Percentiles rank a stretch among this genome's conserved stretches.
These are phyloP conservation scores for Geranium rotundifolium DNA, from an alignment of 345 rosid species.

Conservation along the genomic window DNA sequence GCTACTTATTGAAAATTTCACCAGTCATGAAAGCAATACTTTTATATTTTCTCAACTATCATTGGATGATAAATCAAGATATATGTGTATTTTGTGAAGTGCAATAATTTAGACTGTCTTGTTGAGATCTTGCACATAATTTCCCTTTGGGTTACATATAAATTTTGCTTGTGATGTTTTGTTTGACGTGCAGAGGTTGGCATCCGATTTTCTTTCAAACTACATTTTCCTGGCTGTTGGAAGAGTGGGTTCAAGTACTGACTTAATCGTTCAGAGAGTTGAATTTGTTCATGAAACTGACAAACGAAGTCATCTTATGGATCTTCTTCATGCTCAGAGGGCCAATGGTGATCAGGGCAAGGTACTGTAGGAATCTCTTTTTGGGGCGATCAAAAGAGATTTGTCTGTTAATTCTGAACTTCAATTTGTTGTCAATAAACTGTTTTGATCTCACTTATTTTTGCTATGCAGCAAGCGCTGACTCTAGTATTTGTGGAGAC, in stretches of 20 bases:
- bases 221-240: conserved; percentile 96
- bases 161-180: conserved; percentile 2
- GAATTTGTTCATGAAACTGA: conserved; percentile 88
- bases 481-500: conserved; percentile 99
- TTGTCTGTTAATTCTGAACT: no score
- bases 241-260: conserved; percentile 97
- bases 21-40: no score
- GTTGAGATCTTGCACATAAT: conserved; percentile 5
- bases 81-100: background rate
- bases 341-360: conserved; percentile 61
- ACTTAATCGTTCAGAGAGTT: conserved; percentile 92
- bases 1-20: no score
- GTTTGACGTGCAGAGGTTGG: conserved; percentile 65
- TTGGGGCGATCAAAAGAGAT: background rate
- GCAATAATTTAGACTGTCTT: no score
- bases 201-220: conserved; percentile 71
- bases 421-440: background rate
- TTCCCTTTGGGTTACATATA: background rate
- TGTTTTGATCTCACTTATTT: conserved; percentile 1
- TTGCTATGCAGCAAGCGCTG: conserved; percentile 70
- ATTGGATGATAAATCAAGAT: background rate
- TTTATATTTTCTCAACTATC: background rate
- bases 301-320: conserved; percentile 99
- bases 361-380: conserved; percentile 28
- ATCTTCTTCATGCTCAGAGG: conserved; percentile 95